Evolutionary conservation across 768 basidiomycete species (phyloP), one percentile per base, ranked within the genome.

Genomic region (Sarcodon aspratus): DNA sequence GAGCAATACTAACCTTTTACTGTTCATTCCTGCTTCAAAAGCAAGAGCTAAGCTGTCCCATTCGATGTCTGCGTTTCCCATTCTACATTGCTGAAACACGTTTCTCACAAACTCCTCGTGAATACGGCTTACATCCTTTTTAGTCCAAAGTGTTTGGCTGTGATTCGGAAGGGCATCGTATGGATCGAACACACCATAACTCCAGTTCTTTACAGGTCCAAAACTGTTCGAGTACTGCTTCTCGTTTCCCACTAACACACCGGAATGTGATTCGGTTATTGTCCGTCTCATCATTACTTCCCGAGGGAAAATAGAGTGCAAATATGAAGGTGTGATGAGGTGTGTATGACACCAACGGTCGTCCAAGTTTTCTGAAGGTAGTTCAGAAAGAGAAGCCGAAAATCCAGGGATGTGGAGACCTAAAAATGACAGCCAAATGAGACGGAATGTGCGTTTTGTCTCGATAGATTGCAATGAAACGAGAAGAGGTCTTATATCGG

Each of bases 371-470:
- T 65, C 60, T 33, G 53, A 52, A 13, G 54, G 32, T 3, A 53
- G 47, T 31, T 56, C 43, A 2, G 68, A 65, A 42, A 78, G 55
- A 3, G 69, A 69, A 17, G 63, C 54, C 21, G 69, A 58, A 56
- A 88, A 73, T 1, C 83, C 85, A 37, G 89, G 87, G 31, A 87
- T 66, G 55, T 82, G 74, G 31, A 90, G 71, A 17, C 89, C 86
- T 35, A 82, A 62, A 57, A 82, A 67, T 7, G 80, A 78, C 9
- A 92, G 66, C 82, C 82, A 90, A 18, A 76, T 73, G 40, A 79
- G 59, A 4, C 87, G 78, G 54, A 91, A 78, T 7, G 71, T 68
- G 36, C 73, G 55, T 64, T 76, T 78, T 0, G 76, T 75, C 27
- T 57, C 61, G 10, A 56, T 51, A 13, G 73, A 69, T 11, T 61